These are phyloP conservation scores for Ramaria sp. DNA, from an alignment of 768 basidiomycete species.

Conservation along the genomic window DNA sequence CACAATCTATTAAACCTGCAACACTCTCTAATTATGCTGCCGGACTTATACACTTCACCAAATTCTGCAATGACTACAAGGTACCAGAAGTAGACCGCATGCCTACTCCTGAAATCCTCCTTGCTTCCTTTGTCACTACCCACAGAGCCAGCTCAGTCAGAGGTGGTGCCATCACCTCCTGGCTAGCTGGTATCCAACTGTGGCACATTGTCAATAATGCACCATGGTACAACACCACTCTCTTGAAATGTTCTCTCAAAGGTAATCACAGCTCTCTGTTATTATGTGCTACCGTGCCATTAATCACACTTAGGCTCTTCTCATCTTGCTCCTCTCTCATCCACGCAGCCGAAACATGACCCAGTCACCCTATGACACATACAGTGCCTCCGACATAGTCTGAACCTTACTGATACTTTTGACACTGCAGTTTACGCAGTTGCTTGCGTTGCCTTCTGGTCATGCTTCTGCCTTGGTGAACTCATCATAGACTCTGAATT, in stretches of 20 bases:
- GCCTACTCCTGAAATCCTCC: conserved; percentile 20
- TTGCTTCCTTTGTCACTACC: conserved; percentile 21
- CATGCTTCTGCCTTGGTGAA: conserved; percentile 18
- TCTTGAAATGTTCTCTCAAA: conserved; percentile 8
- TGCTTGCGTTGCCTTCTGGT: conserved; percentile 26
- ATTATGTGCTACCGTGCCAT: neutral
- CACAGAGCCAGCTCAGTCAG: too few species aligned
- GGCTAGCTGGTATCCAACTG: conserved; percentile 24
- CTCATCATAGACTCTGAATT: neutral
- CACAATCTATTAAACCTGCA: neutral
- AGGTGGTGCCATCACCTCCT: conserved; percentile 21
- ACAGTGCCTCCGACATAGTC: conserved; percentile 10
- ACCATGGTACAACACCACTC: conserved; percentile 23
- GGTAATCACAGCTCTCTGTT: neutral
- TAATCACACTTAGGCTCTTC: neutral
- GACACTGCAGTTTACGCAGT: conserved; percentile 28
- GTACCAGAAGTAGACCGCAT: conserved; percentile 22
- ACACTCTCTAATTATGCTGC: conserved; percentile 18
- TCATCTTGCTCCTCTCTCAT: conserved; percentile 14
- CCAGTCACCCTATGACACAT: conserved; percentile 29
- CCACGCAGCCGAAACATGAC: conserved; percentile 13
- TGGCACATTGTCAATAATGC: conserved; percentile 30
- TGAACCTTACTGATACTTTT: conserved; percentile 19
- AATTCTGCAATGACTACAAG: conserved; percentile 26
- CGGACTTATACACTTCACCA: conserved; percentile 23